Base-by-base conservation (phyloP, 2,329 filamentous ascomycete species). In the Sclerotinia glacialis region DNA sequence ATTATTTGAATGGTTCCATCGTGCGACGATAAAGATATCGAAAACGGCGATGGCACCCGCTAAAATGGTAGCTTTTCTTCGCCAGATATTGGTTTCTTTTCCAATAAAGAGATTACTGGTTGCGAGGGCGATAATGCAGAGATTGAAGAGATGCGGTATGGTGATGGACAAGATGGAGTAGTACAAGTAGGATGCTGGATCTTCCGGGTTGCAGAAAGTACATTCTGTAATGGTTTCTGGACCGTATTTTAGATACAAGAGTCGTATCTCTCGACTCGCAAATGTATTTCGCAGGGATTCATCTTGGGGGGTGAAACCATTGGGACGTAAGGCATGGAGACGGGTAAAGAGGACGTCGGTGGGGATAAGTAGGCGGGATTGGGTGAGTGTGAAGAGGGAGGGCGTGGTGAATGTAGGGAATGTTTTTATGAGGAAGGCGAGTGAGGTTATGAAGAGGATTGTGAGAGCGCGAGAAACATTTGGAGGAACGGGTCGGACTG, bases 191-290 rank as follows among this genome's bases (percentile, higher is more conserved):
- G 85, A 86, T 47, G 80, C 81, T 6, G 86, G 83, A 58, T 90
- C 86, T 67, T 91, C 88, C n/a, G 86, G 79, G 61, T 80, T 82
- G 83, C 93, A 97, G 80, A 96, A 97, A n/a, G 86, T 84, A 77
- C 93, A 98, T 67, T 86, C 82, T 28, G 88, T 82, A 47, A 98
- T 77, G 11, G 89, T 86, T 44, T 85, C 82, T 0, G 93, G 91
- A 2, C 95, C 95, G 78, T 87, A 96, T 67, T 90, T 87, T 63
- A 96, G 83, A 79, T 97, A 98, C 9, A 96, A 82, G 67, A 95
- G 84, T 64, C 91, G 85, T 58, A 89, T 89, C 71, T 92, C 87
- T 64, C 89, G 79, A 68, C 85, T 89, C 71, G 86, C 84, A 75
- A 98, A 88, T 72, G 88, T 88, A 34, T 81, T 79, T 63, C 87